Evolutionary conservation across 805 yeast genomes (phyloP), one percentile per base, ranked within the genome.

Genomic region (Monosporozyma siamensis): DNA sequence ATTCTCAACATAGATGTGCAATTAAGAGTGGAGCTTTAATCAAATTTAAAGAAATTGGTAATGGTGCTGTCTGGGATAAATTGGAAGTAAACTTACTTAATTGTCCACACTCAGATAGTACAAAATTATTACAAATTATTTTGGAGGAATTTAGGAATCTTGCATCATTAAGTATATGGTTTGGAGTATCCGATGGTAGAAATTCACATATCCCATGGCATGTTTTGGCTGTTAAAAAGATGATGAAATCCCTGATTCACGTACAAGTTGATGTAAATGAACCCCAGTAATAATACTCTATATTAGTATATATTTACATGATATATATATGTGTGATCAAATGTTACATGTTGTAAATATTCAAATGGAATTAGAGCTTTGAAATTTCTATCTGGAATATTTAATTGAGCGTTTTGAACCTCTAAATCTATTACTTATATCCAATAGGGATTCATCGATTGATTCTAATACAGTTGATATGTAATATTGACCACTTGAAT

Each of bases 401-500:
- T 51, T 56, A 4, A 47, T 35, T 10, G 48, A 44, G 39, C 49
- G 45, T 34, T 43, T 50, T 6, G 51, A 43, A 18, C 47, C 48
- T 37, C 65, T 51, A 24, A 52, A 55, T 27, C 63, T 55, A 12
- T 48, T 48, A 26, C 40, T 44, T 11, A 54, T 44, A 34, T 50
- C 45, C 30, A 62, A 57, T 15, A 62, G 38, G 1, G 59, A 47
- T 25, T 58, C 65, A 41, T 62, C 65, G 4, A 73, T 61, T 4
- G 55, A 54, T 2, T 63, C 64, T 23, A 71, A 67, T 4, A 85
- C 84, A 8, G 87, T 80, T 12, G 92, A 76, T 6, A 89, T 75
- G 59, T 75, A 89, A 61, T 84, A 88, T 8, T 76, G 78, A 1
- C 84, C 85, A 38, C 83, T 86, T 5, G 80, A 78, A 47, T 67